phyloP scores from a whole-genome alignment of 2,329 filamentous ascomycete species.

The Pseudocercospora macadamiae region DNA sequence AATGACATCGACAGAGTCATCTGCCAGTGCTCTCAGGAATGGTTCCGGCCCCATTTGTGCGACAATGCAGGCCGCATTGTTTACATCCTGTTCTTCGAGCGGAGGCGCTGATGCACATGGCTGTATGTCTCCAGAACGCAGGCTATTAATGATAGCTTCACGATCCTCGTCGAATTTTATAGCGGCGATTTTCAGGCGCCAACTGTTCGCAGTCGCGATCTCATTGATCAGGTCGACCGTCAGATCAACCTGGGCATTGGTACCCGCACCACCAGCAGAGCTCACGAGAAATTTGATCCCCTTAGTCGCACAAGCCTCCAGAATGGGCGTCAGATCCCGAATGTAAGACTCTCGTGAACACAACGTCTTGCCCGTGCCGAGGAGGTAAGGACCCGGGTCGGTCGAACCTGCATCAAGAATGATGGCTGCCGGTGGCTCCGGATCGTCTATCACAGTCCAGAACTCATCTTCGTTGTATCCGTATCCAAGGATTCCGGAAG shows the following conservation, averaged over 20 bases:
- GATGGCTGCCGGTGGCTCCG: constrained; percentile 29
- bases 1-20: constrained; percentile 9
- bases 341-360: constrained; percentile 46
- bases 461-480: background rate
- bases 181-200: background rate
- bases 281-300: constrained; percentile 47
- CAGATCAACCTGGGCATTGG: constrained; percentile 47
- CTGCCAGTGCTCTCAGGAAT: constrained; percentile 9
- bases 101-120: constrained; percentile 15
- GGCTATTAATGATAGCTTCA: background rate
- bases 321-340: constrained; percentile 47
- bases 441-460: background rate
- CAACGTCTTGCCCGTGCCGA: constrained; percentile 42
- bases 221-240: constrained; percentile 47
- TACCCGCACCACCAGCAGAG: constrained; percentile 55
- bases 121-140: background rate
- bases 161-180: background rate
- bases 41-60: constrained; percentile 17
- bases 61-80: background rate
- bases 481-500: constrained; percentile 35
- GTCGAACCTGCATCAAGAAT: constrained; percentile 40
- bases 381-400: constrained; percentile 37
- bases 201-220: constrained; percentile 22
- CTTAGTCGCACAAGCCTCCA: constrained; percentile 39
- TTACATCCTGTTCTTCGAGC: constrained; percentile 8